phyloP scores from a whole-genome alignment of 495 filamentous ascomycete species.

The Glonium stellatum region DNA sequence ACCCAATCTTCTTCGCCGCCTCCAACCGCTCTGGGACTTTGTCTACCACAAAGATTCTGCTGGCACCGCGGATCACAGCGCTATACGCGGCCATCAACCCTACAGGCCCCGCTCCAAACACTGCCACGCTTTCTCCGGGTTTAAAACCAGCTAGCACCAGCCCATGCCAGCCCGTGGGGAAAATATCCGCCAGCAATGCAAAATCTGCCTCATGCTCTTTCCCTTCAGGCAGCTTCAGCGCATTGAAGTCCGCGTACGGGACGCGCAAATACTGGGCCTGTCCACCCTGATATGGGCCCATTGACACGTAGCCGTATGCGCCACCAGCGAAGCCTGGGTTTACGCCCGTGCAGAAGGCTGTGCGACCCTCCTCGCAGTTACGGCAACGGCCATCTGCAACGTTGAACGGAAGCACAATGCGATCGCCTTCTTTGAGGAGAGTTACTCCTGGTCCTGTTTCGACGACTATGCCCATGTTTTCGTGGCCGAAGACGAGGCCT shows the following conservation, averaged over 20 bases:
- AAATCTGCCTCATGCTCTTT: constrained; percentile 36
- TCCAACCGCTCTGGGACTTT: constrained; percentile 46
- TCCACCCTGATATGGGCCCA: constrained; percentile 52
- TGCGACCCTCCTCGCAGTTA: constrained; percentile 54
- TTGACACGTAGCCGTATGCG: constrained; percentile 55
- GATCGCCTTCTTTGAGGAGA: constrained; percentile 32
- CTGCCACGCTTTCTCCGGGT: constrained; percentile 49
- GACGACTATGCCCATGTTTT: constrained; percentile 48
- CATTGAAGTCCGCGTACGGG: constrained; percentile 54
- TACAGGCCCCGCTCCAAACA: constrained; percentile 47
- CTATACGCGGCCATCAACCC: constrained; percentile 55
- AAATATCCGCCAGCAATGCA: constrained; percentile 45
- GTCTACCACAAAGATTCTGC: constrained; percentile 49
- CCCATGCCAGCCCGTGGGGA: constrained; percentile 56
- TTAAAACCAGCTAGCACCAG: constrained; percentile 48
- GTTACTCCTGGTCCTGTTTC: constrained; percentile 45
- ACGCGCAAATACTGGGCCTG: constrained; percentile 49
- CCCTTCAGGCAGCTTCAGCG: constrained; percentile 39
- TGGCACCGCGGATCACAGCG: constrained; percentile 47
- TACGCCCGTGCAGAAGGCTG: constrained; percentile 51
- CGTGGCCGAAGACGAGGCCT: constrained; percentile 46
- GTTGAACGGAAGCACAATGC: constrained; percentile 55
- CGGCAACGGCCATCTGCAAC: constrained; percentile 52
- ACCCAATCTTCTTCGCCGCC: constrained; percentile 48
- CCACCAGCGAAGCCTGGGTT: constrained; percentile 55